Evolutionary conservation across 371 early-diverging fungal genomes (phyloP), one percentile per base, ranked within the genome.

Genomic region (Lichtheimia hyalospora): DNA sequence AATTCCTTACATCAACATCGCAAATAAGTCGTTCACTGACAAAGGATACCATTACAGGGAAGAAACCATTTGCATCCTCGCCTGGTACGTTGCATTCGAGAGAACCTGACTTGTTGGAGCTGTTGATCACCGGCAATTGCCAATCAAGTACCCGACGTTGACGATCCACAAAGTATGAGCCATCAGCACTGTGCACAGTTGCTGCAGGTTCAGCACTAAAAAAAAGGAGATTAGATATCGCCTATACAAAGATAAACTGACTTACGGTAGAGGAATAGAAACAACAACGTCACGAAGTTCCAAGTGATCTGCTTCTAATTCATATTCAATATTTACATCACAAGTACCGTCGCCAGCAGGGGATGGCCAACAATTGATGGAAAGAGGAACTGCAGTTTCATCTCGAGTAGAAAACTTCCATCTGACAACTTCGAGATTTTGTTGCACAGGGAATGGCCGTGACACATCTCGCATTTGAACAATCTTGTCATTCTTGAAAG

Each of bases 291-390:
- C 91, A 25, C 85, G 84, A n/a, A 98, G 81, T 63, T 85, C 90
- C 57, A 95, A 82, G 28, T 82, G 77, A 41, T 84, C 74, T 51
- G 81, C 79, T 67, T 86, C 90, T 58, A 96, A 81, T 69, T 95
- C 96, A 64, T 95, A 97, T 73, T 98, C 98, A 52, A 96, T 90
- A 68, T 91, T 96, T 18, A 96, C 96, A 69, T 96, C 96, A 54
- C 89, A 87, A 2, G 86, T 77, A 2, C 97, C 97, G 64, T 84
- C 85, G 50, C 90, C 95, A 25, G 90, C 81, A 25, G 94, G 95
- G 27, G 96, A 91, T 15, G 97, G 96, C 98, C 98, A 98, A 83
- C 97, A 97, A 74, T 91, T 97, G 73, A 95, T 89, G 41, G 91
- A 84, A 8, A 98, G 82, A 27, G 98, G 98, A 39, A 95, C 79